phyloP scores from a whole-genome alignment of 2,329 filamentous ascomycete species.

The Huntiella decipiens region DNA sequence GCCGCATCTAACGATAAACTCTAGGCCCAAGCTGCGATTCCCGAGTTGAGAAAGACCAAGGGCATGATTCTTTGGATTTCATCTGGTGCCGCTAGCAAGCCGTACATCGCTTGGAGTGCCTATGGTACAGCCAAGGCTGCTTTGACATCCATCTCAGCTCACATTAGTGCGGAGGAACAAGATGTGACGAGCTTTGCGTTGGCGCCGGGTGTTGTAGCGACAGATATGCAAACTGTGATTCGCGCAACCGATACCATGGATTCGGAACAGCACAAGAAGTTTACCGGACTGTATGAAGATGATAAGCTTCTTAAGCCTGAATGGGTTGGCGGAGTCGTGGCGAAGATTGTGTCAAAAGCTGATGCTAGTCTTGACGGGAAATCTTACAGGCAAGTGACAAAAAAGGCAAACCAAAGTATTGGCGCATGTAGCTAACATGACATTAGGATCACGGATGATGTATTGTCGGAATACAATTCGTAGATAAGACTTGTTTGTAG shows the following conservation, averaged over 20 bases:
- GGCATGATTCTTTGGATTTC: constrained; percentile 64
- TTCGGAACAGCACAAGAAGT: constrained; percentile 41
- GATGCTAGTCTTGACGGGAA: constrained; percentile 52
- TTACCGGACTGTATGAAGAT: constrained; percentile 47
- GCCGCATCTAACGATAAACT: background rate
- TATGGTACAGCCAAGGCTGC: constrained; percentile 76
- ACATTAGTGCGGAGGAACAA: constrained; percentile 59
- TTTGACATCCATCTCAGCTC: constrained; percentile 57
- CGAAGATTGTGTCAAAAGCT: constrained; percentile 50
- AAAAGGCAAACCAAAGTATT: background rate
- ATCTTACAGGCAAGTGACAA: constrained; percentile 41
- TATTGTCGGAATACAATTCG: constrained; percentile 29
- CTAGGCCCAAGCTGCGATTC: constrained; percentile 52
- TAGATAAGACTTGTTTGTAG: constrained; percentile 10
- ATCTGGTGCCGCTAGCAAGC: constrained; percentile 51
- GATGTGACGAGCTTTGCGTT: constrained; percentile 54
- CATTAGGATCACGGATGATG: constrained; percentile 14
- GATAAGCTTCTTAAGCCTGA: constrained; percentile 64
- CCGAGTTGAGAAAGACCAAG: constrained; percentile 44
- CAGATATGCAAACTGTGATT: constrained; percentile 74
- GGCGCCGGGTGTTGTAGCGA: constrained; percentile 67
- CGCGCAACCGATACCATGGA: constrained; percentile 40
- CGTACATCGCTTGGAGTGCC: constrained; percentile 55
- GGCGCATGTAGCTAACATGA: background rate
- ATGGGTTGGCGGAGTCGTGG: constrained; percentile 72